phyloP scores from a whole-genome alignment of 495 filamentous ascomycete species.

The Penicillium parvum region DNA sequence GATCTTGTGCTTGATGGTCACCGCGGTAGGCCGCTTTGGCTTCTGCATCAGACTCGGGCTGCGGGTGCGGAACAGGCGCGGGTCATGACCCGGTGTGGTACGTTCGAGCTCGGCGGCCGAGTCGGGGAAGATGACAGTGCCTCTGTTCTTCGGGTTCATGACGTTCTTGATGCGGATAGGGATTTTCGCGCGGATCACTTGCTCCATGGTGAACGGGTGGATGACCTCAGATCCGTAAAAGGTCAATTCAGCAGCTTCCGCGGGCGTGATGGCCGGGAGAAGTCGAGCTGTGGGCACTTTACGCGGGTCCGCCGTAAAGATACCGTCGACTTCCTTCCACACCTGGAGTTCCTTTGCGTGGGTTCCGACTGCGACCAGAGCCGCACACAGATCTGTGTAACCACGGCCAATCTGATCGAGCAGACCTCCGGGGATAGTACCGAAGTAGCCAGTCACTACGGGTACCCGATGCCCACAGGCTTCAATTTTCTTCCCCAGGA shows the following conservation, averaged over 20 bases:
- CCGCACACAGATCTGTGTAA: constrained; percentile 87
- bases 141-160: constrained; percentile 82
- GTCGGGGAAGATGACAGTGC: constrained; percentile 74
- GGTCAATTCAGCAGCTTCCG: constrained; percentile 85
- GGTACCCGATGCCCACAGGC: constrained; percentile 68
- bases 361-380: constrained; percentile 73
- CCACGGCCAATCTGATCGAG: constrained; percentile 77
- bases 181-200: constrained; percentile 88
- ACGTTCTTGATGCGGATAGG: constrained; percentile 98
- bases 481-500: constrained; percentile 61
- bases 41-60: constrained; percentile 45
- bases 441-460: constrained; percentile 83
- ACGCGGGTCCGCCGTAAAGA: constrained; percentile 82
- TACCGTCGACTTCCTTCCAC: constrained; percentile 92
- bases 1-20: constrained; percentile 93
- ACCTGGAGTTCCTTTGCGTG: constrained; percentile 78
- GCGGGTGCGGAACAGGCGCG: constrained; percentile 43
- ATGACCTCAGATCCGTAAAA: constrained; percentile 96
- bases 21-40: constrained; percentile 78
- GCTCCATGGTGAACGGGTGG: constrained; percentile 97
- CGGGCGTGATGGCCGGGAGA: constrained; percentile 72
- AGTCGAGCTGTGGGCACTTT: constrained; percentile 83
- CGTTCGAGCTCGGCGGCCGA: constrained; percentile 44
- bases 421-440: constrained; percentile 74
- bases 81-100: constrained; percentile 43